These are phyloP conservation scores for Urtica urens DNA, from an alignment of 306 rosid genomes.

Conservation along the genomic window DNA sequence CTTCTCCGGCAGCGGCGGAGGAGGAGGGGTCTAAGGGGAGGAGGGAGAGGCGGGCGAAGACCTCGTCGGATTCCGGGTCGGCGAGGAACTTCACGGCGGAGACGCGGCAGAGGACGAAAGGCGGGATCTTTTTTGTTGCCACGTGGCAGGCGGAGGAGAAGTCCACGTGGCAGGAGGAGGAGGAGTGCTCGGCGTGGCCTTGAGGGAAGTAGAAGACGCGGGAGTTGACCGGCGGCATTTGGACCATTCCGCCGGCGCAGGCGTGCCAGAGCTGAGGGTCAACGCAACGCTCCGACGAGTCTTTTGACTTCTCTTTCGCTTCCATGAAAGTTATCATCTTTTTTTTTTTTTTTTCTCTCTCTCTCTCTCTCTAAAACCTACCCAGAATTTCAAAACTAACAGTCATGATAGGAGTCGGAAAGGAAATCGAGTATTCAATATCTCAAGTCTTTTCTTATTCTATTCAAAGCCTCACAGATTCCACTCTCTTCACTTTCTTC, in stretches of 20 bases:
- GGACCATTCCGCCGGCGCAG: constrained; percentile 95
- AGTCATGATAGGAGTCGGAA: too few relatives aligned
- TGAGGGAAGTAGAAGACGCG: constrained; percentile 80
- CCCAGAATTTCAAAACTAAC: too few relatives aligned
- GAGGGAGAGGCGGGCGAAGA: constrained; percentile 55
- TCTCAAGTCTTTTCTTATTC: too few relatives aligned
- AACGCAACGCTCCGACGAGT: constrained; percentile 52
- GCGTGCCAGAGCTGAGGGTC: constrained; percentile 96
- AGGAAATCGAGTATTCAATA: too few relatives aligned
- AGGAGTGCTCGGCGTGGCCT: constrained; percentile 84
- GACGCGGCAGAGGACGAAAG: constrained; percentile 57
- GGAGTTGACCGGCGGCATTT: constrained; percentile 64
- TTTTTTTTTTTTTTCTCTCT: too few relatives aligned
- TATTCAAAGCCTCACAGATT: too few relatives aligned
- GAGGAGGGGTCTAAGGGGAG: constrained; percentile 32
- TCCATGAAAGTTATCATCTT: constrained; percentile 91
- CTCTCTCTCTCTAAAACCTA: constrained; percentile 24
- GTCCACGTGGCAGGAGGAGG: constrained; percentile 50
- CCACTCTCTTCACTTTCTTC: constrained; percentile 11
- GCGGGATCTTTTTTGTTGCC: constrained; percentile 44
- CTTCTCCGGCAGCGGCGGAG: constrained; percentile 29
- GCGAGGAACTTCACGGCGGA: constrained; percentile 60
- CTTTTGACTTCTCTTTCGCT: constrained; percentile 58
- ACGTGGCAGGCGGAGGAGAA: constrained; percentile 36
- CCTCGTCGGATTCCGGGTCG: constrained; percentile 80